These are phyloP conservation scores for Emmonsiellopsis sp. DNA, from an alignment of 2,329 filamentous ascomycete genomes.

Conservation along the genomic window DNA sequence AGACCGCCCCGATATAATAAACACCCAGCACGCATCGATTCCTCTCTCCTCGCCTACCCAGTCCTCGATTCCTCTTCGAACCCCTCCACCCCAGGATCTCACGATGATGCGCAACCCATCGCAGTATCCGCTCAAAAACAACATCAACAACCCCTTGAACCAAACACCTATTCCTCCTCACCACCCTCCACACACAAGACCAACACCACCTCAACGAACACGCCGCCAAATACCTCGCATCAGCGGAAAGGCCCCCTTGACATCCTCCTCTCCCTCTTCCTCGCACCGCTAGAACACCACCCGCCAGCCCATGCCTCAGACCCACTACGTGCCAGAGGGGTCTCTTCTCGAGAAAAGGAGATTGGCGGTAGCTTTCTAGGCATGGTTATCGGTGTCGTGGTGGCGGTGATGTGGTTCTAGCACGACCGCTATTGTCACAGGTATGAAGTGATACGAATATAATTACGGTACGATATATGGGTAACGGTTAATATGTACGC, in stretches of 20 bases:
- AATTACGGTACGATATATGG: background rate
- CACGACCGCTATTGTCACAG: background rate
- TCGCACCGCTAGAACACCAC: background rate
- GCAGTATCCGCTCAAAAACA: background rate
- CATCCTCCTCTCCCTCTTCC: background rate
- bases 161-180: background rate
- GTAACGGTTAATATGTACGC: background rate
- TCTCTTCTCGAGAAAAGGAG: background rate
- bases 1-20: background rate
- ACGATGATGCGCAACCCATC: background rate
- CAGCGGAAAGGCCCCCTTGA: background rate
- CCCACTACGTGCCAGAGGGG: background rate
- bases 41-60: background rate
- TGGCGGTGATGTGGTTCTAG: constrained; percentile 3
- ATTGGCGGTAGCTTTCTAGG: constrained; percentile 4
- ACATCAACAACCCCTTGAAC: background rate
- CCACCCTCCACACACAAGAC: background rate
- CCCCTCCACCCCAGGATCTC: background rate
- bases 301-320: background rate
- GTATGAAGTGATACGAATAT: background rate
- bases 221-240: background rate
- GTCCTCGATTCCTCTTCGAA: background rate
- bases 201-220: background rate
- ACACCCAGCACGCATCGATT: background rate
- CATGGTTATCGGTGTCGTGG: constrained; percentile 1